phyloP scores from a whole-genome alignment of 768 basidiomycete genomes.

The Hortiboletus campestris region DNA sequence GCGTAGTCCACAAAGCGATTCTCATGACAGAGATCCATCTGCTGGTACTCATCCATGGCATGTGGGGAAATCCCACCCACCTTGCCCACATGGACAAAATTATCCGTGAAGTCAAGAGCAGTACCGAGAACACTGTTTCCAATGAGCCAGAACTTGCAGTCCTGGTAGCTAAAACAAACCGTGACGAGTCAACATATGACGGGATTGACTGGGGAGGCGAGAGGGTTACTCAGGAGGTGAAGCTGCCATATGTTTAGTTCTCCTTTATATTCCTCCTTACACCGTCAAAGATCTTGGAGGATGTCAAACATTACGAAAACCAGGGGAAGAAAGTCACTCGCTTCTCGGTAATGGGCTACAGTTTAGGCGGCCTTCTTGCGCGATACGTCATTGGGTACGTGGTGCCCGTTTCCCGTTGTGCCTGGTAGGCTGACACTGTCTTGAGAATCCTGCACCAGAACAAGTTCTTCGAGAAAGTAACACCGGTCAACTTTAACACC shows the following conservation, averaged over 20 bases:
- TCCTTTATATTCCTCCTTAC: conserved; percentile 2
- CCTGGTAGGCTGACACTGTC: conserved; percentile 4
- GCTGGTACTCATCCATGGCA: conserved; percentile 53
- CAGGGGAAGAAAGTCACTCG: conserved; percentile 59
- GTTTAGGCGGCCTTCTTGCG: conserved; percentile 77
- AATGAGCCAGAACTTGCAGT: conserved; percentile 52
- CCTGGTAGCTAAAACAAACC: conserved; percentile 63
- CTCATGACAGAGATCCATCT: conserved; percentile 37
- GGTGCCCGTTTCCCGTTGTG: neutral
- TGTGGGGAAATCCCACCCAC: conserved; percentile 80
- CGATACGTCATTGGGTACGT: conserved; percentile 73
- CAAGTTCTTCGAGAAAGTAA: conserved; percentile 67
- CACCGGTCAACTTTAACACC: conserved; percentile 79
- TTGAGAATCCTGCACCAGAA: conserved; percentile 60
- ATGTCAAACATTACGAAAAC: conserved; percentile 50
- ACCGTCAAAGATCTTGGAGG: conserved; percentile 48
- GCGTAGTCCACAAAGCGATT: conserved; percentile 1
- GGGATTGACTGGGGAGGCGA: conserved; percentile 85
- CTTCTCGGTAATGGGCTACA: conserved; percentile 78
- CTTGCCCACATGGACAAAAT: conserved; percentile 57
- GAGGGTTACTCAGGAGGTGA: conserved; percentile 75
- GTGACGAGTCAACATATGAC: conserved; percentile 70
- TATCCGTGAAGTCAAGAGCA: conserved; percentile 43
- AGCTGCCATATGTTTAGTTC: conserved; percentile 3
- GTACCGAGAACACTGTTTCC: conserved; percentile 22